Evolutionary conservation across 179 eudicot genomes (phyloP), one percentile per base, ranked within the genome.

Genomic region (Corrigiola litoralis): DNA sequence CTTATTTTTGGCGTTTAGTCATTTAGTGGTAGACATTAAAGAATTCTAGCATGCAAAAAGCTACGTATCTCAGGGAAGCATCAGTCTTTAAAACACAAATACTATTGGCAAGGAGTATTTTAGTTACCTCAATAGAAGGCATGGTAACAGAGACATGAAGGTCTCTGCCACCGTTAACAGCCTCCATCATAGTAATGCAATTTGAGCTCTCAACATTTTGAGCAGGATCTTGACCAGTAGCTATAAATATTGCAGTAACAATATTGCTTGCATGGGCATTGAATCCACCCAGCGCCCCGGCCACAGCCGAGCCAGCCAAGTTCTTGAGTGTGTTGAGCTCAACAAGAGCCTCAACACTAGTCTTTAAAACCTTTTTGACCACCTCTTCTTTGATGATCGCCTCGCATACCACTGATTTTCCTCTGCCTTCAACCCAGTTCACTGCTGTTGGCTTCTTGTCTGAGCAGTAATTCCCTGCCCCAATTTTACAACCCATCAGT

Each of bases 201-300:
- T 72, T 69, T 0, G 80, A 76, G 65, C 76, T 72, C 70, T 67
- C 80, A 2, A 76, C 73, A 67, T 67, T 72, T 37, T 66, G 76
- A 27, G 76, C 76, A 31, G 76, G 76, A 24, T 72, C 76, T 9
- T 76, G 80, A 1, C 80, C 80, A 0, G 80, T 76, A 10, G 80
- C 80, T 46, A 76, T 32, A 23, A 57, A 72, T 21, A 76, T 51
- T 1, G 80, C 76, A 57, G 73, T 67, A 5, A 76, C 80, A 44
- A 76, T 67, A 21, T 72, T 76, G 61, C 70, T 67, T 5, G 80
- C 76, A 63, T 76, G 80, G 44, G 80, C 80, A 58, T 72, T 76
- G 57, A 67, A 76, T n/a, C 80, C 80, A 28, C 80, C 80, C 3
- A 63, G 46, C n/a, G 76, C 61, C 28, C 80, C 80, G 8, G 80